Conservation (phyloP, 768 basidiomycete species). For the Hortiboletus campestris region DNA sequence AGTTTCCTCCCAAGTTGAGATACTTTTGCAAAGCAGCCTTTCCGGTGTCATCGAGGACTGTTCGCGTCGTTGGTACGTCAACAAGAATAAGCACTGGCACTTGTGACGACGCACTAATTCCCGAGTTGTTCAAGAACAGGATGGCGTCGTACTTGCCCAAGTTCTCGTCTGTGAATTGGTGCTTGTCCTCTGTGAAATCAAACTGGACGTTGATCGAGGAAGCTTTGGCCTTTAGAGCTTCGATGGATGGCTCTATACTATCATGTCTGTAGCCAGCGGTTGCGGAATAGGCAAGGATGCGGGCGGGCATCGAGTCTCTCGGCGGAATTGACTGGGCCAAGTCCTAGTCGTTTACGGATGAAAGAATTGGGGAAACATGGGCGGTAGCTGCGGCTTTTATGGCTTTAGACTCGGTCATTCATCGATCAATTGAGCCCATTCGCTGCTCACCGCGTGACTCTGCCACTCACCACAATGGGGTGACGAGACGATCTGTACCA, state of each 20-base stretch:
- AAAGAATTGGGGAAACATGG: no score
- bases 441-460: no score
- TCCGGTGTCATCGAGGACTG: conserved; percentile 57
- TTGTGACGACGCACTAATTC: conserved; percentile 54
- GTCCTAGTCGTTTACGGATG: no score
- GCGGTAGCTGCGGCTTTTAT: no score
- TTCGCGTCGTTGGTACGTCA: background rate
- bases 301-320: conserved; percentile 23
- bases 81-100: background rate
- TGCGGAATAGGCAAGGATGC: conserved; percentile 59
- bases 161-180: conserved; percentile 52
- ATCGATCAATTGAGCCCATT: no score
- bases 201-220: conserved; percentile 52
- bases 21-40: conserved; percentile 63
- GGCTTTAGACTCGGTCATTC: no score
- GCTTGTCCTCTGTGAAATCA: conserved; percentile 62
- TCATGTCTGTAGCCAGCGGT: conserved; percentile 69
- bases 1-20: conserved; percentile 67
- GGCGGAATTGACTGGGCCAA: no score
- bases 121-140: conserved; percentile 67
- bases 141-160: conserved; percentile 61
- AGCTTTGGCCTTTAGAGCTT: conserved; percentile 47
- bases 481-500: background rate
- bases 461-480: no score
- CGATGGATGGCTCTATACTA: conserved; percentile 69